Percentiles rank a stretch among this genome's conserved stretches.
Conservation (phyloP, 371 early-diverging fungal genomes). For the Actinomortierella ambigua region DNA sequence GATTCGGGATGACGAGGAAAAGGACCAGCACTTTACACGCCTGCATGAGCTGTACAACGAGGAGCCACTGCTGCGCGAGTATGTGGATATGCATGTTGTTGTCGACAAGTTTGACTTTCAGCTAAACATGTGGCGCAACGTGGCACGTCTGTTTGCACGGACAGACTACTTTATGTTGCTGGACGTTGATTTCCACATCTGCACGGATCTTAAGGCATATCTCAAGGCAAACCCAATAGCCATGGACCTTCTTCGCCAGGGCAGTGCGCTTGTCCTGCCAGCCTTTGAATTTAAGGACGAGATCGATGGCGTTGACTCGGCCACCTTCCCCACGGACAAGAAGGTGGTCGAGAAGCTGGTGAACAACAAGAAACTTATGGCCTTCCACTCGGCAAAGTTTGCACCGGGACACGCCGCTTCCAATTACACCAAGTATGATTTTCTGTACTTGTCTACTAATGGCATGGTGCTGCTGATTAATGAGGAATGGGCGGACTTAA, state of each 20-base stretch:
- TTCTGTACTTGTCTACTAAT: too few relatives aligned
- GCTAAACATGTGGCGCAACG: slow-evolving; percentile 72
- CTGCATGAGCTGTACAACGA: slow-evolving; percentile 54
- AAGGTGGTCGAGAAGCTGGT: slow-evolving; percentile 49
- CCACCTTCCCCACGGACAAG: slow-evolving; percentile 53
- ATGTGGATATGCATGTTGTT: slow-evolving; percentile 63
- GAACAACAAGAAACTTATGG: slow-evolving; percentile 53
- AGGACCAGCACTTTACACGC: slow-evolving; percentile 47
- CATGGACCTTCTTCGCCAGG: slow-evolving; percentile 53
- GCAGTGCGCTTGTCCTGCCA: slow-evolving; percentile 61
- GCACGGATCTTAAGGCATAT: slow-evolving; percentile 59
- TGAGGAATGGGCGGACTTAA: too few relatives aligned
- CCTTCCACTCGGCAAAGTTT: slow-evolving; percentile 63
- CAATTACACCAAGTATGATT: slow-evolving; percentile 43
- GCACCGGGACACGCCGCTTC: slow-evolving; percentile 61
- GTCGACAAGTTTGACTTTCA: slow-evolving; percentile 64
- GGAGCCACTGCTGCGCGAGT: slow-evolving; percentile 56
- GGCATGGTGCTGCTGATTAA: too few relatives aligned
- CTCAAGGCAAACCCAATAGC: slow-evolving; percentile 47
- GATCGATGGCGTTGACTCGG: slow-evolving; percentile 59
- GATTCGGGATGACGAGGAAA: slow-evolving; percentile 58
- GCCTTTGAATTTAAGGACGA: slow-evolving; percentile 62
- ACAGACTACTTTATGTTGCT: slow-evolving; percentile 64
- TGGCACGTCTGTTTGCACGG: slow-evolving; percentile 65
- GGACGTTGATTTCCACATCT: slow-evolving; percentile 66